Evolutionary conservation across 352 stramenopile genomes (phyloP).

Genomic region (Globisporangium mamillatum): DNA sequence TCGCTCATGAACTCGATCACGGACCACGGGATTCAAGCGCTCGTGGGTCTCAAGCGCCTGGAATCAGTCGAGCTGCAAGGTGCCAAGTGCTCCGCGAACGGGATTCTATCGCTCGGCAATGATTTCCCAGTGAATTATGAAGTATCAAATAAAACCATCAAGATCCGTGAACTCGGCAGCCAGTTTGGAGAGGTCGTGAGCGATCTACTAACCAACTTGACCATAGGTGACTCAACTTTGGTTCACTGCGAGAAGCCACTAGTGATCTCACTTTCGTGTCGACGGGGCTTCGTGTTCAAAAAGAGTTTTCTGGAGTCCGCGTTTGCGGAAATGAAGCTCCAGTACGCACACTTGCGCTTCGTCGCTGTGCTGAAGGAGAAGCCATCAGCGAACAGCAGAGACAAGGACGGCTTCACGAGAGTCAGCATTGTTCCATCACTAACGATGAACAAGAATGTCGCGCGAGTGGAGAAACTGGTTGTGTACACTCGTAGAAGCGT

Average conservation of each 20-base stretch:
- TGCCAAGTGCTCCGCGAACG: slow-evolving; percentile 28
- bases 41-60: slow-evolving; percentile 23
- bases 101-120: slow-evolving; percentile 24
- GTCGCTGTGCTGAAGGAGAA: slow-evolving; percentile 37
- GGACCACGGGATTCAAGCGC: slow-evolving; percentile 26
- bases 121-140: neutral
- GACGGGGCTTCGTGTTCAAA: slow-evolving; percentile 40
- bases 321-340: slow-evolving; percentile 18
- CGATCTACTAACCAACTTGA: slow-evolving; percentile 26
- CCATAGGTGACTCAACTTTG: neutral
- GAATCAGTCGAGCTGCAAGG: slow-evolving; percentile 35
- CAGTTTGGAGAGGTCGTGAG: slow-evolving; percentile 40
- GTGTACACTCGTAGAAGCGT: slow-evolving; percentile 26
- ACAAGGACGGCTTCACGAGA: slow-evolving; percentile 29
- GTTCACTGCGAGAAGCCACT: slow-evolving; percentile 7
- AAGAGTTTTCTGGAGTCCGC: slow-evolving; percentile 29
- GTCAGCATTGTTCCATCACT: slow-evolving; percentile 16
- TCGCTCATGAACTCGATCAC: slow-evolving; percentile 32
- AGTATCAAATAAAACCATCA: slow-evolving; percentile 12
- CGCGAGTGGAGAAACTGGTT: slow-evolving; percentile 33
- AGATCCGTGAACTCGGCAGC: slow-evolving; percentile 35
- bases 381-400: neutral
- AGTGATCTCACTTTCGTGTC: slow-evolving; percentile 33
- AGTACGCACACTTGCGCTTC: slow-evolving; percentile 29
- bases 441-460: slow-evolving; percentile 35